Conservation (phyloP, 108 stramenopile species). For the Cyclostephanos tholiformis region DNA sequence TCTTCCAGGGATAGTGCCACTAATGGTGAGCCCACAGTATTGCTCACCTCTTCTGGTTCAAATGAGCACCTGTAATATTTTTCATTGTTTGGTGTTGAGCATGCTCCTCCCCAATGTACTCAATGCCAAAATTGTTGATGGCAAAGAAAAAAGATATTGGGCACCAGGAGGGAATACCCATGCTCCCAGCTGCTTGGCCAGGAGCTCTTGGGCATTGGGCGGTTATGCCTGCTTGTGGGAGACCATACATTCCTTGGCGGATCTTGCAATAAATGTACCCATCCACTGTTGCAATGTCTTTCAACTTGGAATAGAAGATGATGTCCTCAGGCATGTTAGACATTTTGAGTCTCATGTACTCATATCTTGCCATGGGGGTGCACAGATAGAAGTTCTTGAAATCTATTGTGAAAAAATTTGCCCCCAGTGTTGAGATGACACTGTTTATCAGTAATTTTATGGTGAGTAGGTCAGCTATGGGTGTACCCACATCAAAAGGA, state of each 20-base stretch:
- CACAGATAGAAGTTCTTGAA: conserved; percentile 53
- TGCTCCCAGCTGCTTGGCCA: conserved; percentile 3
- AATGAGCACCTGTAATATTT: neutral
- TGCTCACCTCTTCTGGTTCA: neutral
- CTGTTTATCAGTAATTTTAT: too few relatives aligned
- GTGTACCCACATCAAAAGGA: too few relatives aligned
- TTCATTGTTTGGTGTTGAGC: neutral
- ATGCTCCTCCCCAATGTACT: conserved; percentile 15
- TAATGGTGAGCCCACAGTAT: too few relatives aligned
- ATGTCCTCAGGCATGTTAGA: conserved; percentile 29
- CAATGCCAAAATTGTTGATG: conserved; percentile 43
- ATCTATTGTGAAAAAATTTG: conserved; percentile 38
- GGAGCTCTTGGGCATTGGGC: conserved; percentile 29
- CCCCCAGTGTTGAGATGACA: neutral
- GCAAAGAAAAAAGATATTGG: conserved; percentile 23
- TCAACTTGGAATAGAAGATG: conserved; percentile 44
- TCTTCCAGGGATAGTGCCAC: neutral
- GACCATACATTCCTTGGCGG: conserved; percentile 54
- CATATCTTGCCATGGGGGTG: conserved; percentile 30
- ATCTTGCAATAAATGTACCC: conserved; percentile 24
- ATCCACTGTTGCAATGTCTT: conserved; percentile 1
- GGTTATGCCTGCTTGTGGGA: too few relatives aligned
- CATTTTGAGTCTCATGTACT: conserved; percentile 47
- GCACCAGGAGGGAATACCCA: conserved; percentile 30
- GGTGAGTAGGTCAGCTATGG: too few relatives aligned